Evolutionary conservation across 1,139 yeast genomes (phyloP), one percentile per base, ranked within the genome.

Genomic region (Candida dubliniensis): DNA sequence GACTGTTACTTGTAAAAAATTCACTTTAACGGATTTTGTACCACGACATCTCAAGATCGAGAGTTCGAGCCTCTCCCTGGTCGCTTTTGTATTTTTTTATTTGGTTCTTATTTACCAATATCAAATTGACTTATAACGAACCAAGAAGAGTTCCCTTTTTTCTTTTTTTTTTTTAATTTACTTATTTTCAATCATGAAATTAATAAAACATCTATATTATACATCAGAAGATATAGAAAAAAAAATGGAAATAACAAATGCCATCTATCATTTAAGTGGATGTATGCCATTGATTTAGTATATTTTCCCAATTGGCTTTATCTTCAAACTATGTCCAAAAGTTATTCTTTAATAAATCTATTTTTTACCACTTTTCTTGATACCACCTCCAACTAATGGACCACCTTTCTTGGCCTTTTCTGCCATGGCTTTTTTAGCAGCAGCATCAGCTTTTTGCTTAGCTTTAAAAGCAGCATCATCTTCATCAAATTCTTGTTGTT

Each of bases 361-460:
- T 66, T 81, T 81, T 77, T 81, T 81, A 50, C 81, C 84, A 57
- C 84, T 85, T 82, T 91, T 91, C 79, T 91, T 91, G 73, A 91
- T 90, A 50, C 98, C 98, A 45, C 96, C 96, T 48, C 96, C 91
- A 45, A 83, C 82, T 57, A 91, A 71, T 39, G 96, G 96, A 43
- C 96, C 96, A 52, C 96, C 96, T 61, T 86, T 81, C 59, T 87
- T 75, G 48, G 96, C 95, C 69, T 87, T 84, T 45, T 84, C 81
- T 52, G 95, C 91, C 85, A 91, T 79, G 46, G 86, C 95, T 71
- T 91, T 90, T 69, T 83, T 84, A 35, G 96, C 96, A 61, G 86
- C 88, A 55, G 93, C 96, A 54, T 88, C 97, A 45, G 96, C 96
- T 70, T 84, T 88, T 72, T 88, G 96, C 77, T 89, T 91, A 60